A percentile compares a stretch with the other conserved stretches of the same genome.
Evolutionary conservation across 2,329 filamentous ascomycete genomes (phyloP).

Genomic region (Verticillium alfalfae): DNA sequence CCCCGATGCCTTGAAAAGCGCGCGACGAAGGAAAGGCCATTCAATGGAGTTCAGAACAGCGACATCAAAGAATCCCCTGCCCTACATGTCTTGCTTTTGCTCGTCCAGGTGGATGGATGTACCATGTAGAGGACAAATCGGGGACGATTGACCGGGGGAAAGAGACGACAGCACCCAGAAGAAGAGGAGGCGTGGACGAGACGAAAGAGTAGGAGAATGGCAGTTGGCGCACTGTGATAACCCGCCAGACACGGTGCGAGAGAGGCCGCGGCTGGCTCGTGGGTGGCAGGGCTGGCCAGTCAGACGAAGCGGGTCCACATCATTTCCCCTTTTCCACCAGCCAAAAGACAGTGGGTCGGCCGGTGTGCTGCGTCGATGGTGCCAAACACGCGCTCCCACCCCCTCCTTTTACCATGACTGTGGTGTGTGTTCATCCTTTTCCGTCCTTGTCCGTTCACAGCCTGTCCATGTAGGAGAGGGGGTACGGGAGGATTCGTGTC

Average conservation of each 20-base stretch:
- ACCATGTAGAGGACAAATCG: too few species aligned
- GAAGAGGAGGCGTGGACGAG: neutral
- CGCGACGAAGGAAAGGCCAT: too few species aligned
- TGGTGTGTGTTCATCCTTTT: neutral
- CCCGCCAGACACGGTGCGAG: neutral
- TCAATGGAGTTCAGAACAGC: too few species aligned
- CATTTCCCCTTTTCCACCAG: neutral
- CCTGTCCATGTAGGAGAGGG: neutral
- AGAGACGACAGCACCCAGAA: too few species aligned
- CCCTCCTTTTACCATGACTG: neutral
- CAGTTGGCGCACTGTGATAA: neutral
- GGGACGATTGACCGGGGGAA: too few species aligned
- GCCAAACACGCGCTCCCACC: neutral
- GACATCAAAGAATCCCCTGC: too few species aligned
- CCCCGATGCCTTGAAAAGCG: too few species aligned
- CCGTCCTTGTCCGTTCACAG: neutral
- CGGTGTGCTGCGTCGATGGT: neutral
- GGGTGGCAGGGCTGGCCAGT: neutral
- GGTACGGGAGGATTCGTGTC: neutral
- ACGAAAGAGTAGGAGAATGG: neutral
- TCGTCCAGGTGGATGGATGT: too few species aligned
- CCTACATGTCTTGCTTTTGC: too few species aligned
- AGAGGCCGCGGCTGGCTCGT: neutral
- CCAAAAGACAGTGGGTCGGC: neutral
- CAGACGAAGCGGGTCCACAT: neutral